A percentile compares a stretch with the other conserved stretches of the same genome.
These are phyloP conservation scores for Penicillium sp. DNA, from an alignment of 2,329 filamentous ascomycete species.

Conservation along the genomic window DNA sequence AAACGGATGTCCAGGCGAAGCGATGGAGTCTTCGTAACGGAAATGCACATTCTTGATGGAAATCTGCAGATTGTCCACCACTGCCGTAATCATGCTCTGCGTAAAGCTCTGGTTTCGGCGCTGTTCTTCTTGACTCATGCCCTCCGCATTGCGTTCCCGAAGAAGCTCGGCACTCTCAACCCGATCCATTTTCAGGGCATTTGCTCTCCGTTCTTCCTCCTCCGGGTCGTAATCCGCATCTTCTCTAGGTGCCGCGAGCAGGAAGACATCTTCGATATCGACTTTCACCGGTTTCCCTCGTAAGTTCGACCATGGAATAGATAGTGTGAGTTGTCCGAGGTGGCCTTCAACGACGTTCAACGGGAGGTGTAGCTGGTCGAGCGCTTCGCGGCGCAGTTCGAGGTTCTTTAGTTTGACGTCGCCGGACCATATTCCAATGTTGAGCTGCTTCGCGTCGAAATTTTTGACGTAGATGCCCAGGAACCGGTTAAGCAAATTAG, in stretches of 20 bases:
- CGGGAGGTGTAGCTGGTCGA: constrained; percentile 93
- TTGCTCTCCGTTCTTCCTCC: constrained; percentile 80
- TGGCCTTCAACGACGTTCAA: constrained; percentile 97
- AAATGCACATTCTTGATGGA: constrained; percentile 98
- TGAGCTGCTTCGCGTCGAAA: constrained; percentile 95
- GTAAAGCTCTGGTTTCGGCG: constrained; percentile 98
- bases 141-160: constrained; percentile 87
- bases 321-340: constrained; percentile 82
- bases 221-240: constrained; percentile 90
- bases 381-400: constrained; percentile 86
- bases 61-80: constrained; percentile 97
- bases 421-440: constrained; percentile 98
- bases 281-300: constrained; percentile 91
- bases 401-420: constrained; percentile 94
- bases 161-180: constrained; percentile 92
- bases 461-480: constrained; percentile 99
- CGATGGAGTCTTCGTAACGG: constrained; percentile 96
- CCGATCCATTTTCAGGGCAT: constrained; percentile 98
- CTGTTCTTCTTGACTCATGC: constrained; percentile 90
- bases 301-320: constrained; percentile 96
- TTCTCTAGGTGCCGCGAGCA: constrained; percentile 91
- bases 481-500: constrained; percentile 96
- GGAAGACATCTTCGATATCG: constrained; percentile 92
- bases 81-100: constrained; percentile 88
- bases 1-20: constrained; percentile 90